Percentiles rank a stretch among this genome's conserved stretches.
phyloP scores from a whole-genome alignment of 768 basidiomycete species.

The Dacryopinax spathularia region DNA sequence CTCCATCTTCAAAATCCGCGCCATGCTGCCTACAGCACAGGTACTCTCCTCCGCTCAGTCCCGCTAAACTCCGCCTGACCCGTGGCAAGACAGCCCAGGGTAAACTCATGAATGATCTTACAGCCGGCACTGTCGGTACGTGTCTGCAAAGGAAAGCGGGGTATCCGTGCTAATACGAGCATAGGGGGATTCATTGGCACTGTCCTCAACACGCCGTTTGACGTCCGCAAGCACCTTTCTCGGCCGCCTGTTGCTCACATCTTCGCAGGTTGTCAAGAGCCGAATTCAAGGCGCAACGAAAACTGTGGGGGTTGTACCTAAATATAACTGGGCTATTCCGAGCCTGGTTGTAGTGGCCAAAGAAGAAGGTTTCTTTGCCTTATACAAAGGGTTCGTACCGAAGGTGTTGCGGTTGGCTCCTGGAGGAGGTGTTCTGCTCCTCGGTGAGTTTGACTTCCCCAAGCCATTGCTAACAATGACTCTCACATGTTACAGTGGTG shows the following conservation, averaged over 20 bases:
- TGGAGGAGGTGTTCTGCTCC: slow-evolving; percentile 82
- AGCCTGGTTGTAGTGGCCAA: slow-evolving; percentile 61
- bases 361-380: slow-evolving; percentile 71
- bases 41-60: slow-evolving; percentile 32
- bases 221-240: slow-evolving; percentile 29
- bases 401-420: slow-evolving; percentile 92
- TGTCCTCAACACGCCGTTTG: slow-evolving; percentile 71
- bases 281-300: slow-evolving; percentile 70
- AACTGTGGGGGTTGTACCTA: slow-evolving; percentile 54
- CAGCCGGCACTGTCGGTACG: slow-evolving; percentile 82
- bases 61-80: background rate
- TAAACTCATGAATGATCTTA: slow-evolving; percentile 77
- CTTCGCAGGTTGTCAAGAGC: slow-evolving; percentile 75
- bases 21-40: slow-evolving; percentile 69
- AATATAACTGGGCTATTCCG: slow-evolving; percentile 71
- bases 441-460: slow-evolving; percentile 28
- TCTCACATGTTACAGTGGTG: background rate
- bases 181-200: slow-evolving; percentile 40
- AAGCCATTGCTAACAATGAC: background rate
- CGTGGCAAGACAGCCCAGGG: slow-evolving; percentile 43
- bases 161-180: background rate
- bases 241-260: slow-evolving; percentile 7
- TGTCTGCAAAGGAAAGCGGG: slow-evolving; percentile 5
- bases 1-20: slow-evolving; percentile 70
- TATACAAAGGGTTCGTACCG: slow-evolving; percentile 92